Conservation (phyloP, 768 basidiomycete species). For the Boletus insuetus region DNA sequence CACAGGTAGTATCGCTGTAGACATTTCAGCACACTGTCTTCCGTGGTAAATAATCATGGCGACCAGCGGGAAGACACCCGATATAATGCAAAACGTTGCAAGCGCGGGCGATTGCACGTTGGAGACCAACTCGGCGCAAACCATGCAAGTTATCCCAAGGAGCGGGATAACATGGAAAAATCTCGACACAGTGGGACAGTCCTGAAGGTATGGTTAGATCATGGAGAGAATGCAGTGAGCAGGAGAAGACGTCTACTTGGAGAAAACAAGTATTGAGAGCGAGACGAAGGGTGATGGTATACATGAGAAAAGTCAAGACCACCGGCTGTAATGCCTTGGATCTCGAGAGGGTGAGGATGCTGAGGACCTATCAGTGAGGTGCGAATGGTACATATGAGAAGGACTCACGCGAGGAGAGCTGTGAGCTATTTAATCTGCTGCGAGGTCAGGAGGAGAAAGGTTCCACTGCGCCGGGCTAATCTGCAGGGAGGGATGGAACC, state of each 20-base stretch:
- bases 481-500: not conserved
- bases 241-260: constrained; percentile 1
- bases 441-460: not conserved
- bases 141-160: constrained; percentile 9
- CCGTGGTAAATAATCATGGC: not conserved
- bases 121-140: constrained; percentile 3
- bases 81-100: constrained; percentile 2
- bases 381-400: too few relatives aligned
- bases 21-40: not conserved
- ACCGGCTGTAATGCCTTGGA: constrained; percentile 2
- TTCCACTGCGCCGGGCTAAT: not conserved
- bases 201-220: too few relatives aligned
- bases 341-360: constrained; percentile 9
- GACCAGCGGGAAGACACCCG: constrained; percentile 9
- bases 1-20: not conserved
- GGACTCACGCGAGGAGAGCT: constrained; percentile 18
- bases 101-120: constrained; percentile 8
- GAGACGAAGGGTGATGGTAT: constrained; percentile 23
- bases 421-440: constrained; percentile 12
- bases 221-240: too few relatives aligned
- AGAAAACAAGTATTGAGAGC: constrained; percentile 5
- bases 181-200: not conserved
- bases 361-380: too few relatives aligned
- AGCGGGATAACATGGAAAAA: not conserved
- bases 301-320: constrained; percentile 19